Evolutionary conservation across 208 protist genomes (phyloP).

Genomic region (Novymonas esmeraldas): DNA sequence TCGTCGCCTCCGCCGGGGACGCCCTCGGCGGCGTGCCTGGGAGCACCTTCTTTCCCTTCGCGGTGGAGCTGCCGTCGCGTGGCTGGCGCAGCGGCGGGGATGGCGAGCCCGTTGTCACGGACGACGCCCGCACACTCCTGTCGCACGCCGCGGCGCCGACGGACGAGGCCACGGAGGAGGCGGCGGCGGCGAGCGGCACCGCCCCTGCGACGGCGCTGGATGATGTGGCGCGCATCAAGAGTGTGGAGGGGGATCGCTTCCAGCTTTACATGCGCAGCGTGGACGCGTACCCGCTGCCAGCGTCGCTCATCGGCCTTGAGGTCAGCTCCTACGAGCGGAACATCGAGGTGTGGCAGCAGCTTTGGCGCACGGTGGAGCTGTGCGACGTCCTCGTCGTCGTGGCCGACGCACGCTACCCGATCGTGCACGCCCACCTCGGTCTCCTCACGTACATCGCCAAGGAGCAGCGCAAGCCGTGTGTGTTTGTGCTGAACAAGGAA

Average conservation of each 20-base stretch:
- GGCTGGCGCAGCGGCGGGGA: constrained; percentile 42
- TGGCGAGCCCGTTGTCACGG: constrained; percentile 9
- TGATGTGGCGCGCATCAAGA: constrained; percentile 23
- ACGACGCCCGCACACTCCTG: no score
- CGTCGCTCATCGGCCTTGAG: constrained; percentile 29
- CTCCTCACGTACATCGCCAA: constrained; percentile 92
- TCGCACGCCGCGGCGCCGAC: not conserved
- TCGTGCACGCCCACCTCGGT: constrained; percentile 94
- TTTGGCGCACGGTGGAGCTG: constrained; percentile 97
- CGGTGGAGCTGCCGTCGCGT: constrained; percentile 77
- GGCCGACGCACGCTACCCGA: constrained; percentile 94
- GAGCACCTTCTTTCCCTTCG: constrained; percentile 59
- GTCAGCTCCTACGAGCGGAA: constrained; percentile 97
- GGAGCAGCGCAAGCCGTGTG: constrained; percentile 84
- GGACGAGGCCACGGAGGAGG: not conserved
- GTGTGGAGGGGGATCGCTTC: constrained; percentile 58
- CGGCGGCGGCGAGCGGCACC: not conserved
- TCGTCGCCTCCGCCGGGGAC: constrained; percentile 23
- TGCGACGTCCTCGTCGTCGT: constrained; percentile 96
- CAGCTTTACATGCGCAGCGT: constrained; percentile 42
- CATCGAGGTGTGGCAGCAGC: constrained; percentile 98
- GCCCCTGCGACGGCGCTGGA: no score
- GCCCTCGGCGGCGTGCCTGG: constrained; percentile 26
- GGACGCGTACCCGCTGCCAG: constrained; percentile 44
- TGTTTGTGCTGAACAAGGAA: constrained; percentile 96